Base-by-base conservation (phyloP, 1,284 basidiomycete species). In the Coniferiporia sulphurascens region DNA sequence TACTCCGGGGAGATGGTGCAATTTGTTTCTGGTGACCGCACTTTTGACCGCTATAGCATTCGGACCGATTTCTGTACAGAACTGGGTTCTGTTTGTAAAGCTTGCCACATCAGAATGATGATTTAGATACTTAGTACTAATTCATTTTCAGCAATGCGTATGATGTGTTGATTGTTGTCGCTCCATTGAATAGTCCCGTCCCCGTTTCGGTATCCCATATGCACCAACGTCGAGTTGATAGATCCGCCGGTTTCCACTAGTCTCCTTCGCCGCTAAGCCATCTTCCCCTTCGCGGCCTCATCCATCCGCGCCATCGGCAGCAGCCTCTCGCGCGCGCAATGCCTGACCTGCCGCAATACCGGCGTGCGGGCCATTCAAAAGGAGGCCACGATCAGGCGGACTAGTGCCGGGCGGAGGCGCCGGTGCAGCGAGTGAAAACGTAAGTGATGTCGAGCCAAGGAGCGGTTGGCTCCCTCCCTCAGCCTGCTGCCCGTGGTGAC, bases 141-240 rank as follows among this genome's bases (percentile, higher is more conserved):
- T 27, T 27, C 5, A 5, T 27, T 27, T 27, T 27, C 27, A 27
- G 27, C 27, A 27, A 27, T 27, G 27, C 27, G 27, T 27, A 27
- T 27, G 27, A 27, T 27, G 27, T 27, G 27, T 5, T 27, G 5
- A 27, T 3, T 27, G 27, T 27, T 27, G 27, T 27, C 27, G 27
- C 27, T 27, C 27, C 27, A 27, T 2, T 27, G 27, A 27, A 5
- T 27, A 27, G 27, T 27, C 27, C 48, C 60, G 15, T 19, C 65
- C 60, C 8, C 65, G 59, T 64, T 82, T 80, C 10, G 79, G 77
- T 52, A 89, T 89, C 10, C 87, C 87, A 63, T 88, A 89, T 10
- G 86, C 87, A n/a, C 84, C 87, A 3, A 84, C 82, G 57, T 88
- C 84, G 19, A 89, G 78, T 59, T 85, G 84, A 64, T 83, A 89